Percentiles rank a stretch among this genome's conserved stretches.
Evolutionary conservation across 345 rosid genomes (phyloP).

Genomic region (Triadica sebifera): DNA sequence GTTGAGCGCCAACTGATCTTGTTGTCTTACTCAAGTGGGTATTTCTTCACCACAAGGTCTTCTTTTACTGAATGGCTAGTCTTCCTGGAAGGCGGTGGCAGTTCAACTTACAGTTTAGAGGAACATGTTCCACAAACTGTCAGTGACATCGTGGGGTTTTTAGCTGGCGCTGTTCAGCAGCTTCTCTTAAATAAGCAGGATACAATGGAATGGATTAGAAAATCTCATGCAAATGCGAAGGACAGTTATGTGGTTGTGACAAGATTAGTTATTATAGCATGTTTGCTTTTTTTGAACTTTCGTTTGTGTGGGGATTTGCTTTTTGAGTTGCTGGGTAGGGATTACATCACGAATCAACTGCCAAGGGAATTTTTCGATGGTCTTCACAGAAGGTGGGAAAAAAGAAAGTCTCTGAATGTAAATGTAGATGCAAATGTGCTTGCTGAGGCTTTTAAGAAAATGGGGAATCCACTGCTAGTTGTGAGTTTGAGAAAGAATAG

Average conservation of each 20-base stretch:
- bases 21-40: constrained; percentile 17
- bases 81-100: constrained; percentile 19
- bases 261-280: constrained; percentile 34
- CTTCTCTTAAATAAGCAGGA: constrained; percentile 19
- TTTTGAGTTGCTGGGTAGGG: constrained; percentile 13
- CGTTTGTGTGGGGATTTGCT: constrained; percentile 16
- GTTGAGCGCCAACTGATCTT: constrained; percentile 39
- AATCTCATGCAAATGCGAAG: not conserved
- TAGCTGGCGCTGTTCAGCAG: not conserved
- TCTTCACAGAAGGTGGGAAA: not conserved
- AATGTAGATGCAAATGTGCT: not conserved
- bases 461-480: constrained; percentile 5
- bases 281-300: constrained; percentile 38
- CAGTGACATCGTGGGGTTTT: not conserved
- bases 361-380: not conserved
- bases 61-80: constrained; percentile 45
- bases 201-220: constrained; percentile 31
- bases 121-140: constrained; percentile 7
- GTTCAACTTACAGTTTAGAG: not conserved
- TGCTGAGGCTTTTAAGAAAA: constrained; percentile 7
- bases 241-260: constrained; percentile 24
- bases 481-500: not conserved
- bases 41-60: constrained; percentile 25
- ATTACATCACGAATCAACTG: not conserved
- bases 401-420: not conserved